Base-by-base conservation (phyloP, 306 rosid species). In the Sophora flavescens region DNA sequence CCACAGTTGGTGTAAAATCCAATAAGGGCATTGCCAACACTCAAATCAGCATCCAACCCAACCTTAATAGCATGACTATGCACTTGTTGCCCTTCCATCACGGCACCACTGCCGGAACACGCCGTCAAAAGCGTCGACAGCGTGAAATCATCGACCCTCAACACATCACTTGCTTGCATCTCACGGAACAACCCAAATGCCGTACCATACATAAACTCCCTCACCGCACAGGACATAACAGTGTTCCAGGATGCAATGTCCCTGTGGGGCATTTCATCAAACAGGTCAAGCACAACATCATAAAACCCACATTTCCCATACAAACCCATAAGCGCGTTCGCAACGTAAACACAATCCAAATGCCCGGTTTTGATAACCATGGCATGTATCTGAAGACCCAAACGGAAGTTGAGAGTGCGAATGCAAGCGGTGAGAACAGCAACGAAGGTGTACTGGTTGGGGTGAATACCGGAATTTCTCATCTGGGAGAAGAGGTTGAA, bases 221-320 rank as follows among this genome's bases (percentile, higher is more conserved):
- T 88, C 51, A 84, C 87, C 4, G 89, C 81, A 57, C 88, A 64
- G 3, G 87, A 82, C 10, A 93, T 80, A 13, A 83, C 84, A 45
- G 93, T 86, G 81, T 91, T 91, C 96, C 97, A 93, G 0, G 96
- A 88, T 18, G 84, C 87, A 38, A 86, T 74, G 64, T 93, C 98
- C 50, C 89, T 86, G 6, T 72, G 70, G 1, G 32, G 87, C 81
- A 86, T 77, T 83, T 87, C 86, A 54, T 63, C 86, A 18, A 93
- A 91, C 90, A 91, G 22, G 42, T 82, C 69, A 62, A 84, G 83
- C 12, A 80, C 90, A 10, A 28, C 39, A 4, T 74, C 78, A 61
- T 76, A 80, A 62, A 66, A 79, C 14, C 87, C 90, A 51, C 89
- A 86, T 36, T 87, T 84, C 6, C 89, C 26, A 51, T 90, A 93